A percentile compares a stretch with the other conserved stretches of the same genome.
Evolutionary conservation across 257 asterid species (phyloP).

Genomic region (Solanum clarkiae): DNA sequence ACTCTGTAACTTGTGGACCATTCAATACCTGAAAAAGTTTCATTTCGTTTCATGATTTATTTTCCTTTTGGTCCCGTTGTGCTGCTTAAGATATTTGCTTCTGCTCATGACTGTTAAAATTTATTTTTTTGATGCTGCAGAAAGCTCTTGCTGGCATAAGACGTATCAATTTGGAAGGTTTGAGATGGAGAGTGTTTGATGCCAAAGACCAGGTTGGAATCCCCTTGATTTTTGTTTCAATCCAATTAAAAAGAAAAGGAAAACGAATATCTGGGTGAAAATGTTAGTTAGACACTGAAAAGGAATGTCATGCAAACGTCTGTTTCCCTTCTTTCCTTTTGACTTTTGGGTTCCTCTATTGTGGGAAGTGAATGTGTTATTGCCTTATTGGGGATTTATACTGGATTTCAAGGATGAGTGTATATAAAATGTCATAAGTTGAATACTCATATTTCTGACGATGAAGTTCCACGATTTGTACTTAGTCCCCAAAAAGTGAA

Average conservation of each 20-base stretch:
- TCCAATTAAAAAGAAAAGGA: background rate
- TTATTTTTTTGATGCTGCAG: conserved; percentile 23
- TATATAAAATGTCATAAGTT: background rate
- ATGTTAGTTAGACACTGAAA: background rate
- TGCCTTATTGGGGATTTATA: background rate
- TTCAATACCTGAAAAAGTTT: background rate
- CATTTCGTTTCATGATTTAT: background rate
- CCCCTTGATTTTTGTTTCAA: background rate
- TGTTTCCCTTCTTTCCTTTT: background rate
- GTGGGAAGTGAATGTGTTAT: background rate
- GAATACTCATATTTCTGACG: background rate
- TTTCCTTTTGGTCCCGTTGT: background rate
- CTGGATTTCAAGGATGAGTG: background rate
- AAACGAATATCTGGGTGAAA: background rate
- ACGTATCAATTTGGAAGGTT: conserved; percentile 75
- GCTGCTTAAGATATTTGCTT: background rate
- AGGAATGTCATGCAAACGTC: background rate
- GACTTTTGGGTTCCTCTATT: background rate
- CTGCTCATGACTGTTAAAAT: background rate
- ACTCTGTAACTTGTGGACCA: background rate
- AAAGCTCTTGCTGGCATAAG: conserved; percentile 85
- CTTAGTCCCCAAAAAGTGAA: background rate
- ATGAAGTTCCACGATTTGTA: background rate
- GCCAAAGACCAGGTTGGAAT: conserved; percentile 83
- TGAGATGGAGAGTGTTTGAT: conserved; percentile 92